Evolutionary conservation across 768 basidiomycete species (phyloP).

Genomic region (Pleurotus salmoneostramineus): DNA sequence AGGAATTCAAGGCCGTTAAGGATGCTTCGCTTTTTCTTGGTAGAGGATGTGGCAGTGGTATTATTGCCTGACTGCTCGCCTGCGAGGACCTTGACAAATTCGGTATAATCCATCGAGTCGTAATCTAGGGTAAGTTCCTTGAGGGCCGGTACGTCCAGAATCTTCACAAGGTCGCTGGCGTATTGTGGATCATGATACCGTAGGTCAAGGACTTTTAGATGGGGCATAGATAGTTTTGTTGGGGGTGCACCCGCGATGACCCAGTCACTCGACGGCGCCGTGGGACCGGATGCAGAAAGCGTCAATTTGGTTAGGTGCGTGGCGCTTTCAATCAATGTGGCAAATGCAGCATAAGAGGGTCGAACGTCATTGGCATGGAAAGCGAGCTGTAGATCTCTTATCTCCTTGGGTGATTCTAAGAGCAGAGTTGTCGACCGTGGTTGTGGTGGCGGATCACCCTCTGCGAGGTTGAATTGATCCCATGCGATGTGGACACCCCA

Average conservation of each 20-base stretch:
- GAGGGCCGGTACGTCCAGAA: conserved; percentile 36
- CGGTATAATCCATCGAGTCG: conserved; percentile 48
- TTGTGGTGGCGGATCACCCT: not conserved
- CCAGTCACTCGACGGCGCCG: conserved; percentile 32
- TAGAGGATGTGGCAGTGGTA: not conserved
- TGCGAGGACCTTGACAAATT: conserved; percentile 42
- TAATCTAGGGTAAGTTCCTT: conserved; percentile 50
- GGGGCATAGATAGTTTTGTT: conserved; percentile 21
- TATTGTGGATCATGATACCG: conserved; percentile 36
- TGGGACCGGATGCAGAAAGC: conserved; percentile 56
- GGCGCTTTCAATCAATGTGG: conserved; percentile 45
- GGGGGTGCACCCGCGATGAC: conserved; percentile 19
- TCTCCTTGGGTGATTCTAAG: conserved; percentile 23
- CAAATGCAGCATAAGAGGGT: conserved; percentile 53
- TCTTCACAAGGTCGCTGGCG: conserved; percentile 31
- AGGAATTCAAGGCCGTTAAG: conserved; percentile 47
- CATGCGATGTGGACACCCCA: conserved; percentile 76
- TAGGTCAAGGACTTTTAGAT: conserved; percentile 32
- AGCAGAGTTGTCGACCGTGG: conserved; percentile 31
- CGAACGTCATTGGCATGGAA: conserved; percentile 63
- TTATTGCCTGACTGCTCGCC: not conserved
- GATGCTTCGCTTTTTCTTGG: conserved; percentile 33
- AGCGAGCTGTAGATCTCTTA: conserved; percentile 53
- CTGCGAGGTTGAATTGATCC: conserved; percentile 22
- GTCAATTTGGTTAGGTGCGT: conserved; percentile 51